Percentiles rank a stretch among this genome's conserved stretches.
phyloP scores from a whole-genome alignment of 345 rosid species.

The Populus simonii region DNA sequence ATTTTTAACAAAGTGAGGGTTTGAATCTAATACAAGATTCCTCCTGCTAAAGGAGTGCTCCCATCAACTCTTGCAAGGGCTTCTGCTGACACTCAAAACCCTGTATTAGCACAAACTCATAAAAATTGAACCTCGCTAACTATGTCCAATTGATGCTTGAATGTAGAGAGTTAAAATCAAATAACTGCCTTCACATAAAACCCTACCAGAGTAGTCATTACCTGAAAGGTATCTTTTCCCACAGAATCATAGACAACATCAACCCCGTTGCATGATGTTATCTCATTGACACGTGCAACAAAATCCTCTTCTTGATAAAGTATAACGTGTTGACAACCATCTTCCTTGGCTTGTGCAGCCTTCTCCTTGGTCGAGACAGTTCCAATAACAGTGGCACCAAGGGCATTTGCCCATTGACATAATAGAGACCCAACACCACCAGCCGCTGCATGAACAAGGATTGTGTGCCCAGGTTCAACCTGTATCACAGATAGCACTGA shows the following conservation, averaged over 20 bases:
- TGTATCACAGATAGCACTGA: constrained; percentile 1
- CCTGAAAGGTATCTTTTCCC: constrained; percentile 88
- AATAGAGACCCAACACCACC: constrained; percentile 90
- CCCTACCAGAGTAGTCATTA: constrained; percentile 19
- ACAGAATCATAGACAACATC: constrained; percentile 89
- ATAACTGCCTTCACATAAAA: not conserved
- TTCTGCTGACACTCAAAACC: too few relatives aligned
- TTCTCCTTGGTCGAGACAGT: constrained; percentile 81
- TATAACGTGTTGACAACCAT: constrained; percentile 85
- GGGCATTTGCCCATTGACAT: constrained; percentile 91
- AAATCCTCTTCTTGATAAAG: constrained; percentile 77
- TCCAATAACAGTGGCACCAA: constrained; percentile 87
- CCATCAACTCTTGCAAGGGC: too few relatives aligned
- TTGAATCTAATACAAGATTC: too few relatives aligned
- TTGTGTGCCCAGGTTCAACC: constrained; percentile 75
- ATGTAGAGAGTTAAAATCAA: too few relatives aligned
- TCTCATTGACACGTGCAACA: constrained; percentile 65
- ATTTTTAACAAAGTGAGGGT: too few relatives aligned
- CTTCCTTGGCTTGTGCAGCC: constrained; percentile 86
- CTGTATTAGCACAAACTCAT: not conserved
- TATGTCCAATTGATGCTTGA: too few relatives aligned
- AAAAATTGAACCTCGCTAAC: too few relatives aligned
- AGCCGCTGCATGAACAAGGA: constrained; percentile 92
- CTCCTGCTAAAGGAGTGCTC: too few relatives aligned
- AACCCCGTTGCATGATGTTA: constrained; percentile 79